Base-by-base conservation (phyloP, 805 yeast genomes). In the Ogataea ganodermae region DNA sequence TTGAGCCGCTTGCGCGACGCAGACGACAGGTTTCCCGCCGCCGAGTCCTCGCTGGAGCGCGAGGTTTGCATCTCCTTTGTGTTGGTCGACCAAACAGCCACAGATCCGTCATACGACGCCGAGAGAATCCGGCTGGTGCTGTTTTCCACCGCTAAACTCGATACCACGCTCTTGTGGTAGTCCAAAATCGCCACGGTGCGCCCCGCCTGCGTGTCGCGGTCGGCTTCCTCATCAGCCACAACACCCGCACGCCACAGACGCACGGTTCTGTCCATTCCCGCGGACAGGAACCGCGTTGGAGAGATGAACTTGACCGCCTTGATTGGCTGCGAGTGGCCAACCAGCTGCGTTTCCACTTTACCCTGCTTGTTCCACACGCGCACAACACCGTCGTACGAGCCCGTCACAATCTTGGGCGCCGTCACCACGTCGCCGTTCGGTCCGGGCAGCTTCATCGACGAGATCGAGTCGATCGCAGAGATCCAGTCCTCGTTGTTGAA, bases 401-500 rank as follows among this genome's bases (percentile, higher is more conserved):
- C 99, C 12, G 94, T 82, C 37, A 90, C 73, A 45, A 92, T 86
- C 60, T 77, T 76, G 26, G 83, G 76, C 50, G 71, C 81, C 57
- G 72, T 67, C 36, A 41, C 52, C 35, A 50, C 49, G 39, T 56
- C 60, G 3, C 62, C 64, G 10, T 53, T 45, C 1, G 62, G 60
- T 17, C 65, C 66, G 4, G 65, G 50, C 17, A 57, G 48, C 17
- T 53, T 53, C 67, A 58, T 67, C 9, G 67, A 72, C 50, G 57
- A 61, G 47, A 65, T 52, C 4, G 84, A 66, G 61, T 80, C 81
- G 21, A 86, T 75, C 1, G 95, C 78, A 18, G 96, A 88, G 20
- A 94, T 81, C 99, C 99, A 94, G 68, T 94, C 99, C 52, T 92
- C 96, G 62, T 92, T 90, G 61, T 83, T 80, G 68, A 85, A 94